phyloP scores from a whole-genome alignment of 2,329 filamentous ascomycete species.

The Aspergillus ochraceus region DNA sequence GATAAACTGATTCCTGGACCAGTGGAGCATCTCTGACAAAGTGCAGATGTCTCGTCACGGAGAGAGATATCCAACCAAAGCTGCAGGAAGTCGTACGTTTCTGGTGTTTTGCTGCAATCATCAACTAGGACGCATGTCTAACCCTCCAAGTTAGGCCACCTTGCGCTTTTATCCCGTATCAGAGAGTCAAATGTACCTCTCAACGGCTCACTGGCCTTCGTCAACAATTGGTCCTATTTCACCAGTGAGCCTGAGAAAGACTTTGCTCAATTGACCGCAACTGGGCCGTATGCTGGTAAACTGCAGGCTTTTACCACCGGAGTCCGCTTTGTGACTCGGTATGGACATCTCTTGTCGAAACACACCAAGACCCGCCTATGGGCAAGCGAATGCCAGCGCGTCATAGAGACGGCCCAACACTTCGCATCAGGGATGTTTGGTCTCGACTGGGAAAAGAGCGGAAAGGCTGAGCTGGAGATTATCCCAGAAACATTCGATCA shows the following conservation, averaged over 20 bases:
- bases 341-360: constrained; percentile 47
- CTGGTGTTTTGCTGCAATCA: not conserved
- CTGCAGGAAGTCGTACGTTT: constrained; percentile 51
- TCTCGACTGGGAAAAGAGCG: constrained; percentile 42
- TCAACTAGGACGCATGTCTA: not conserved
- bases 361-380: constrained; percentile 47
- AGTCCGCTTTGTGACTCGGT: constrained; percentile 54
- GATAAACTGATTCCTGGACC: not conserved
- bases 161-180: constrained; percentile 50
- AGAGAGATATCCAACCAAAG: constrained; percentile 57
- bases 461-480: constrained; percentile 48
- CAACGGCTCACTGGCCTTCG: constrained; percentile 54
- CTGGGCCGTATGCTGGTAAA: constrained; percentile 58
- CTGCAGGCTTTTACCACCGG: constrained; percentile 56
- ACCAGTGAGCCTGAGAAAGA: constrained; percentile 44
- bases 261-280: constrained; percentile 57
- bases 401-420: constrained; percentile 57
- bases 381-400: constrained; percentile 56
- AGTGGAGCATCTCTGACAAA: constrained; percentile 3
- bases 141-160: constrained; percentile 40
- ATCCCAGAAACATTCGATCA: constrained; percentile 54
- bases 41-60: constrained; percentile 57
- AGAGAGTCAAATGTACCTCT: constrained; percentile 42
- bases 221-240: constrained; percentile 58
- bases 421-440: constrained; percentile 59